These are phyloP conservation scores for Actinidia chinensis DNA, from an alignment of 179 eudicot species.

Conservation along the genomic window DNA sequence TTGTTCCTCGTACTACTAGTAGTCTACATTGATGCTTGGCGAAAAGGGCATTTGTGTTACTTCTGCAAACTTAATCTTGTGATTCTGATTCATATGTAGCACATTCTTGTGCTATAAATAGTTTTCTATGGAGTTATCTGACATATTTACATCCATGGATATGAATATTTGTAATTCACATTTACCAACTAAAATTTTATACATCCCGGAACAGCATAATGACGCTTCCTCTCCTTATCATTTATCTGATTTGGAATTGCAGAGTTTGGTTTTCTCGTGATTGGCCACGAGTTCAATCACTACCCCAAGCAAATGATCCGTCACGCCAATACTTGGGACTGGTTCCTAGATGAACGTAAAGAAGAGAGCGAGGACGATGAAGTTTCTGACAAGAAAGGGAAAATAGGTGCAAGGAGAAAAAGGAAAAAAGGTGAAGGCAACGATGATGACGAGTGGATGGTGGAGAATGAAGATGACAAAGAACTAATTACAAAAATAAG, in stretches of 20 bases:
- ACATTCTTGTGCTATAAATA: not conserved
- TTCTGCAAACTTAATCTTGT: too few species aligned
- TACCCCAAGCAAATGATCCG: conserved; percentile 64
- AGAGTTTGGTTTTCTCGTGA: conserved; percentile 88
- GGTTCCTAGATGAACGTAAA: conserved; percentile 74
- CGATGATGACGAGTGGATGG: conserved; percentile 74
- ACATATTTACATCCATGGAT: not conserved
- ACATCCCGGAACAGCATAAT: not conserved
- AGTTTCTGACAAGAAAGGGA: conserved; percentile 30
- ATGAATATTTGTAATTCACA: not conserved
- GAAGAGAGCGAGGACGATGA: conserved; percentile 58
- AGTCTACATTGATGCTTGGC: not conserved
- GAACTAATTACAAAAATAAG: conserved; percentile 37
- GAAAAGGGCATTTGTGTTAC: not conserved
- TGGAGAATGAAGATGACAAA: conserved; percentile 69
- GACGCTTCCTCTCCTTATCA: not conserved
- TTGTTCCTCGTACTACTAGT: not conserved
- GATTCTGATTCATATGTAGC: not conserved
- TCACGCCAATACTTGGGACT: conserved; percentile 63
- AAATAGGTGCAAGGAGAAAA: conserved; percentile 40
- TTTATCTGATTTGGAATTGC: conserved; percentile 26
- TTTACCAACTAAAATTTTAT: not conserved
- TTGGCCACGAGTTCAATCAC: conserved; percentile 81
- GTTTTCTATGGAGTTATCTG: not conserved
- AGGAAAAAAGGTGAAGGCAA: conserved; percentile 49